Percentiles rank a stretch among this genome's conserved stretches.
phyloP scores from a whole-genome alignment of 2,329 filamentous ascomycete species.

The Scedosporium aurantiacum region DNA sequence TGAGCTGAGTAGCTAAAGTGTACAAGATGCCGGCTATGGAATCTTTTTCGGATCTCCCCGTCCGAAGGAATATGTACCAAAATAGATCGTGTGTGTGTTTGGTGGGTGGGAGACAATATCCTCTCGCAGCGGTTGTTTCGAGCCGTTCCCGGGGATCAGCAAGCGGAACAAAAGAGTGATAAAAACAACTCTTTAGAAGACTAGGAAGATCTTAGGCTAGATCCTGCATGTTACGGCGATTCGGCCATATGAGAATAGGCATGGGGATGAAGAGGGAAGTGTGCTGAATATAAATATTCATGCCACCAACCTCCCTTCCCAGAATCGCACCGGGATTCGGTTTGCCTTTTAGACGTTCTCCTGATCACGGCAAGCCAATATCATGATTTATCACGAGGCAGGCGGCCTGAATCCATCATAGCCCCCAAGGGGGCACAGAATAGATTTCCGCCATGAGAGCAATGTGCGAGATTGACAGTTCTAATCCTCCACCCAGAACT shows the following conservation, averaged over 20 bases:
- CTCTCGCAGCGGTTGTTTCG: not conserved
- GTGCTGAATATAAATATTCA: not conserved
- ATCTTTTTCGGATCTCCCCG: constrained; percentile 3
- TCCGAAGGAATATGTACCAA: not conserved
- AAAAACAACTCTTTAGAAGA: not conserved
- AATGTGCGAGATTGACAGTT: not conserved
- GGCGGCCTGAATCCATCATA: not conserved
- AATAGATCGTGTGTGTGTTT: not conserved
- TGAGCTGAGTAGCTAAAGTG: not conserved
- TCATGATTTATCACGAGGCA: not conserved
- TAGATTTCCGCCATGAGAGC: not conserved
- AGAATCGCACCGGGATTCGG: too few species aligned
- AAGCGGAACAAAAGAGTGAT: not conserved
- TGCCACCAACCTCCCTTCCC: not conserved
- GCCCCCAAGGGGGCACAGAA: not conserved
- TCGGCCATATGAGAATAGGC: not conserved
- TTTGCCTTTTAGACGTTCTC: not conserved
- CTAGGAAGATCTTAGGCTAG: not conserved
- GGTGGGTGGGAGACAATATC: not conserved
- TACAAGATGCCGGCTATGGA: not conserved
- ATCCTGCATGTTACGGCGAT: not conserved
- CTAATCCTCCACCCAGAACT: not conserved
- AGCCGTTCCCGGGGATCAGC: not conserved
- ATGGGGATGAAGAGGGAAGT: not conserved
- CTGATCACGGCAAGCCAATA: not conserved